Evolutionary conservation across 2,329 filamentous ascomycete species (phyloP).

Genomic region (Phyllosticta citrichinensis): DNA sequence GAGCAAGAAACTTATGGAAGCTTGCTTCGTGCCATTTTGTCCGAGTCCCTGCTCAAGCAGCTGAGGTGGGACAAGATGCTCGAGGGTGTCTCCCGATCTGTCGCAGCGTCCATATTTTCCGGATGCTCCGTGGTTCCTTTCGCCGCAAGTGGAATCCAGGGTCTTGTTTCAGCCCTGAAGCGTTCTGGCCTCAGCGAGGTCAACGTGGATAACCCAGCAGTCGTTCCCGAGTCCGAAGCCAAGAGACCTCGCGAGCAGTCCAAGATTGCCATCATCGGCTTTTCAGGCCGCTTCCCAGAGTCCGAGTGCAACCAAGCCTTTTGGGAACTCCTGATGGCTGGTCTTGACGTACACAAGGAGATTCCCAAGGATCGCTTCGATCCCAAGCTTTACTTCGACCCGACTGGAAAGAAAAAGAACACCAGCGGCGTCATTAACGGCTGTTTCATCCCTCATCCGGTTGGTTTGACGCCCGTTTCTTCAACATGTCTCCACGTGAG

Average conservation of each 20-base stretch:
- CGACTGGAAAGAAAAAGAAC: constrained; percentile 14
- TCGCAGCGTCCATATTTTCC: constrained; percentile 1
- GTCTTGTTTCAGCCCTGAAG: constrained; percentile 8
- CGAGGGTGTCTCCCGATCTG: constrained; percentile 9
- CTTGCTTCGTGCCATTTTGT: constrained; percentile 11
- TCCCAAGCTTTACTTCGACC: constrained; percentile 14
- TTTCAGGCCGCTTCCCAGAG: constrained; percentile 18
- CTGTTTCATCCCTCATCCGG: constrained; percentile 19
- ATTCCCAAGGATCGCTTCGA: constrained; percentile 22
- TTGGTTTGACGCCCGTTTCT: constrained; percentile 15
- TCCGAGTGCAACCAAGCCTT: constrained; percentile 56
- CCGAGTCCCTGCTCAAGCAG: constrained; percentile 13
- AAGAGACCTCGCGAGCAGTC: constrained; percentile 34
- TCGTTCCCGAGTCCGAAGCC: constrained; percentile 14
- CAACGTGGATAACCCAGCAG: constrained; percentile 38
- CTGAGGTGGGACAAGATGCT: constrained; percentile 16
- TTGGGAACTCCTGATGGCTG: constrained; percentile 27
- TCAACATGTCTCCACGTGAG: constrained; percentile 17
- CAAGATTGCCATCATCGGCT: constrained; percentile 18
- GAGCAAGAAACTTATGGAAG: constrained; percentile 11
- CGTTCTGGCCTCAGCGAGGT: background rate
- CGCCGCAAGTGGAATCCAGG: constrained; percentile 28
- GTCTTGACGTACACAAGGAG: constrained; percentile 21
- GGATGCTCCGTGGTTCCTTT: constrained; percentile 25
- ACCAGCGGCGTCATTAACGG: constrained; percentile 15